Percentiles rank a stretch among this genome's conserved stretches.
Conservation (phyloP, 176 grass and related monocot genomes). For the Aegilops tauschii region DNA sequence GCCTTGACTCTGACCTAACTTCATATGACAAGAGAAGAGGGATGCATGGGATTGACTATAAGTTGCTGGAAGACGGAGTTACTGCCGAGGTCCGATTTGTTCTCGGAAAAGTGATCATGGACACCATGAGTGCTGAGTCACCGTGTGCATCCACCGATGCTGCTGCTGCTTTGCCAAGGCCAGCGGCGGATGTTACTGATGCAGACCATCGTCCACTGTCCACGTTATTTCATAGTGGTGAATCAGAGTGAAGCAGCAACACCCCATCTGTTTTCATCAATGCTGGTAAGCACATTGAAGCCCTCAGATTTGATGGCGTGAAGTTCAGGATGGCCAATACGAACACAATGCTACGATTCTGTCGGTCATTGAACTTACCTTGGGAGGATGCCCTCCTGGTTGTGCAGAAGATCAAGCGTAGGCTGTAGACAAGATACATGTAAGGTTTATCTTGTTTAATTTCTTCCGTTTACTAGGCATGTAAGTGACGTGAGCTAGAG, state of each 20-base stretch:
- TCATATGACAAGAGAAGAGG: slow-evolving; percentile 39
- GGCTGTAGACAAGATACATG: not conserved
- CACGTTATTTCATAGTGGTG: not conserved
- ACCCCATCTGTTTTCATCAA: not conserved
- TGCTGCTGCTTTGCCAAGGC: slow-evolving; percentile 7
- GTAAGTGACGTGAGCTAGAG: not conserved
- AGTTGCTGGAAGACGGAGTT: slow-evolving; percentile 54
- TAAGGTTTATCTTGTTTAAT: not conserved
- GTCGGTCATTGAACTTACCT: not conserved
- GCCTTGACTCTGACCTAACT: slow-evolving; percentile 36
- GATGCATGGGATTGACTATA: slow-evolving; percentile 54
- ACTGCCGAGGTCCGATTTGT: slow-evolving; percentile 60
- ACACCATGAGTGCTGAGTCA: slow-evolving; percentile 40
- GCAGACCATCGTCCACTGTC: not conserved
- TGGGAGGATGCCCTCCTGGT: not conserved
- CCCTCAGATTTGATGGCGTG: not conserved
- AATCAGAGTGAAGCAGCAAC: not conserved
- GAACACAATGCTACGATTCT: not conserved
- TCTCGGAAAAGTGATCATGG: slow-evolving; percentile 76
- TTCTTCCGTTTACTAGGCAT: not conserved
- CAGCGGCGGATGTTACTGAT: not conserved
- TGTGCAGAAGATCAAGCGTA: slow-evolving; percentile 1
- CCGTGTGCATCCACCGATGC: slow-evolving; percentile 8
- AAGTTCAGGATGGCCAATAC: not conserved
- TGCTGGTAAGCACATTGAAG: not conserved